These are phyloP conservation scores for Paraphaeosphaeria minitans DNA, from an alignment of 2,329 filamentous ascomycete genomes.

Conservation along the genomic window DNA sequence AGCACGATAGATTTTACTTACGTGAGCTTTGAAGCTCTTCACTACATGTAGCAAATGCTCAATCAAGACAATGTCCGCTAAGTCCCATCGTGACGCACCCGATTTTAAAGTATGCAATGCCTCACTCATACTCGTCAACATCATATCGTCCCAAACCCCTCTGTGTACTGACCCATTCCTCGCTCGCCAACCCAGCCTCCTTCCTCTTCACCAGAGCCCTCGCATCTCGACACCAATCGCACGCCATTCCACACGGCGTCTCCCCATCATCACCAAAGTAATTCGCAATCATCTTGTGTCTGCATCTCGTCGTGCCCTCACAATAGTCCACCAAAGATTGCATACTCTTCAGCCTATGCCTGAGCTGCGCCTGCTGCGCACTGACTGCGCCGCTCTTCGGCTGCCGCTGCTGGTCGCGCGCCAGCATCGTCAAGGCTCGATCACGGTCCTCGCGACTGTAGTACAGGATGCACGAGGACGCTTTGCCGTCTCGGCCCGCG, in stretches of 20 bases:
- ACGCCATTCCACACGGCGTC: conserved; percentile 53
- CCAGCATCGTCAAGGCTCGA: conserved; percentile 64
- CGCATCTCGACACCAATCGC: conserved; percentile 56
- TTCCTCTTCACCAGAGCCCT: conserved; percentile 50
- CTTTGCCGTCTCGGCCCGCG: conserved; percentile 87
- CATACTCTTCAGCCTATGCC: conserved; percentile 51
- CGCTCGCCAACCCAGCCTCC: conserved; percentile 51
- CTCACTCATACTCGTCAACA: conserved; percentile 43
- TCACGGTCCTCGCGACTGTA: conserved; percentile 89
- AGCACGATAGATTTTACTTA: neutral
- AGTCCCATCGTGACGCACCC: neutral
- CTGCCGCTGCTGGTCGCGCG: conserved; percentile 54
- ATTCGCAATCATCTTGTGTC: conserved; percentile 60
- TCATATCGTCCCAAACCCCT: conserved; percentile 51
- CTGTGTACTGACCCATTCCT: conserved; percentile 57
- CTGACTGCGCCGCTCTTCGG: conserved; percentile 50
- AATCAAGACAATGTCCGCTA: neutral
- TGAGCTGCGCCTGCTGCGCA: conserved; percentile 43
- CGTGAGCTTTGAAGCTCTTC: neutral
- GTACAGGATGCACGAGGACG: conserved; percentile 85
- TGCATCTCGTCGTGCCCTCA: conserved; percentile 73
- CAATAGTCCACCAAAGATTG: conserved; percentile 76
- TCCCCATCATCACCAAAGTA: conserved; percentile 46
- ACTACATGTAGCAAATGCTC: neutral
- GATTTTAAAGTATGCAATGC: neutral